Evolutionary conservation across 306 rosid genomes (phyloP).

Genomic region (Vigna mungo): DNA sequence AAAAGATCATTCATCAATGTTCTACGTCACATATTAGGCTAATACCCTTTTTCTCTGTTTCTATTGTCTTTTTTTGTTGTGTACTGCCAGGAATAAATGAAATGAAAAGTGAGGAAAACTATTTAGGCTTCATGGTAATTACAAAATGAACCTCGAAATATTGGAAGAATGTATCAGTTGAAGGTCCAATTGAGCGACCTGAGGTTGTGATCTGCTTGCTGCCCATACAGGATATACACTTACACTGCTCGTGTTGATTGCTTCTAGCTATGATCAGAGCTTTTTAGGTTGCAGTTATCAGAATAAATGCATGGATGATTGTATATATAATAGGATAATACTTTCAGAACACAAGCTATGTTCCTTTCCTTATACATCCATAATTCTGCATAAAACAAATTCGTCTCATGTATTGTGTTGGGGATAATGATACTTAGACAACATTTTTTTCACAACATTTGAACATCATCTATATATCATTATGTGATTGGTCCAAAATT

Average conservation of each 20-base stretch:
- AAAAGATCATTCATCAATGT: background rate
- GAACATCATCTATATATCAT: no score
- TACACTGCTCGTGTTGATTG: constrained; percentile 11
- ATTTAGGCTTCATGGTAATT: constrained; percentile 33
- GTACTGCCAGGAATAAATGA: constrained; percentile 46
- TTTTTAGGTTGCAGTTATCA: constrained; percentile 24
- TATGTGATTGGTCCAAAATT: no score
- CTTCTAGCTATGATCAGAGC: constrained; percentile 16
- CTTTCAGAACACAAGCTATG: background rate
- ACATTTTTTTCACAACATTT: no score
- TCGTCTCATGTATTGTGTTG: constrained; percentile 4
- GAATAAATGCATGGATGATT: background rate
- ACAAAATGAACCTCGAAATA: constrained; percentile 37
- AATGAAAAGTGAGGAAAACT: background rate
- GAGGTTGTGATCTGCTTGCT: constrained; percentile 11
- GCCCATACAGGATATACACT: constrained; percentile 6
- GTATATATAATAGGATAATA: background rate
- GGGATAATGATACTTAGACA: no score
- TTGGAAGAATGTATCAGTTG: constrained; percentile 33
- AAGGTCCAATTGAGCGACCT: constrained; percentile 28
- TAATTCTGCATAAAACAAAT: background rate
- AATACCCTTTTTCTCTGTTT: constrained; percentile 11
- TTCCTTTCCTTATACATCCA: constrained; percentile 16
- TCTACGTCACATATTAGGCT: constrained; percentile 15
- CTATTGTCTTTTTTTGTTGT: constrained; percentile 12